Conservation (phyloP, 768 basidiomycete genomes). For the Tylopilus rubrobrunneus region DNA sequence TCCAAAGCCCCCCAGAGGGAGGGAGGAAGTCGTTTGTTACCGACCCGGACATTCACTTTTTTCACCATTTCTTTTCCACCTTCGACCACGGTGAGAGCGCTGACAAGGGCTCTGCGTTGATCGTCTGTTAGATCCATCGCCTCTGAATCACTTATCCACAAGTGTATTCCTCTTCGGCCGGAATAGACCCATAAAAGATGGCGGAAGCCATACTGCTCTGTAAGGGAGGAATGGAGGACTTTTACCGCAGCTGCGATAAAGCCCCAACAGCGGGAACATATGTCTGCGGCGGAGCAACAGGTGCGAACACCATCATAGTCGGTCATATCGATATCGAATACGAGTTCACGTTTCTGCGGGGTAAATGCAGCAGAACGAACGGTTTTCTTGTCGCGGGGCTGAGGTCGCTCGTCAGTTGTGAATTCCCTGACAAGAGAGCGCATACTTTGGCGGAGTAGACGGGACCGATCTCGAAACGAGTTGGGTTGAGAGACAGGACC, state of each 20-base stretch:
- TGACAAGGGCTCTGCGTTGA: conserved; percentile 82
- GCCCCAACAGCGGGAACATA: conserved; percentile 91
- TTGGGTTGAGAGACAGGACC: conserved; percentile 78
- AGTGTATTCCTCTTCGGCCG: conserved; percentile 95
- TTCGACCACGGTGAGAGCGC: conserved; percentile 79
- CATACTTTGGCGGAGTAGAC: conserved; percentile 83
- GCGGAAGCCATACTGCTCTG: conserved; percentile 87
- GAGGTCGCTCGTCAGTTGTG: conserved; percentile 1
- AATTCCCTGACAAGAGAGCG: conserved; percentile 11
- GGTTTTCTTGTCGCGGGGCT: conserved; percentile 91
- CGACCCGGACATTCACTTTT: conserved; percentile 68
- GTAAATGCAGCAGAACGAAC: conserved; percentile 63
- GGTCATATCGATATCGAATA: conserved; percentile 99
- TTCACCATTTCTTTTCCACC: conserved; percentile 79
- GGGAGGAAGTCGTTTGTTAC: conserved; percentile 58
- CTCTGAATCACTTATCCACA: conserved; percentile 90
- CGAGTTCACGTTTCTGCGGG: conserved; percentile 84
- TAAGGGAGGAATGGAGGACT: conserved; percentile 73
- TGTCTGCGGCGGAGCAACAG: conserved; percentile 87
- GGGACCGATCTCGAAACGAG: conserved; percentile 96
- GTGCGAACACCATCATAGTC: conserved; percentile 96
- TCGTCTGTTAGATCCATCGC: conserved; percentile 92
- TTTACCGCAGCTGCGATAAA: conserved; percentile 92
- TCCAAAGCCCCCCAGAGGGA: conserved; percentile 56
- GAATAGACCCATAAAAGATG: conserved; percentile 98